Conservation (phyloP, 2,329 filamentous ascomycete species). For the Cercospora berteroae region DNA sequence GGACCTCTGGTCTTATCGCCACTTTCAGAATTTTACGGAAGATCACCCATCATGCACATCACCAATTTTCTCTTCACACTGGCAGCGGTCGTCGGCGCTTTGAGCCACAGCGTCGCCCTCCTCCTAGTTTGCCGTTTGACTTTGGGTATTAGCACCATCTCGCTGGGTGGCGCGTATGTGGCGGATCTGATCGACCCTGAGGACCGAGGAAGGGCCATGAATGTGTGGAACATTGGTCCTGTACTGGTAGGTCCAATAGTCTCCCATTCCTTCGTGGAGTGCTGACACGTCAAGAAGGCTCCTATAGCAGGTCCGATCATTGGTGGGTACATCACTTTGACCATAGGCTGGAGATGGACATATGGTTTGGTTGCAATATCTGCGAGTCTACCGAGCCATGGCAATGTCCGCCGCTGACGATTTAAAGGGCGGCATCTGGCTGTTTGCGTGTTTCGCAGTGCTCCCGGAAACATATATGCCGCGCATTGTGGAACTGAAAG, state of each 20-base stretch:
- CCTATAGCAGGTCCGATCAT: slow-evolving; percentile 10
- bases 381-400: neutral
- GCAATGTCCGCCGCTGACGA: neutral
- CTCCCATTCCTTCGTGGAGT: neutral
- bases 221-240: slow-evolving; percentile 15
- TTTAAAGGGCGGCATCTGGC: neutral
- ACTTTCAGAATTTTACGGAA: slow-evolving; percentile 25
- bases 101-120: slow-evolving; percentile 42
- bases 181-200: slow-evolving; percentile 32
- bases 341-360: slow-evolving; percentile 11
- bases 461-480: slow-evolving; percentile 17
- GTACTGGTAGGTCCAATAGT: slow-evolving; percentile 10
- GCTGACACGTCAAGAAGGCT: neutral
- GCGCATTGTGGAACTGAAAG: neutral
- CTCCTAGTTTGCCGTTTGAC: slow-evolving; percentile 47
- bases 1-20: slow-evolving; percentile 24
- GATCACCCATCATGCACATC: slow-evolving; percentile 34
- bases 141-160: slow-evolving; percentile 37
- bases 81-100: slow-evolving; percentile 36
- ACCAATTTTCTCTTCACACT: slow-evolving; percentile 42
- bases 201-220: slow-evolving; percentile 8
- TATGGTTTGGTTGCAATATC: slow-evolving; percentile 3
- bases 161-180: slow-evolving; percentile 36
- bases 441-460: slow-evolving; percentile 22
- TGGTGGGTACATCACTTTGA: slow-evolving; percentile 1